These are phyloP conservation scores for Irpex rosettiformis DNA, from an alignment of 1,284 basidiomycete species.

Conservation along the genomic window DNA sequence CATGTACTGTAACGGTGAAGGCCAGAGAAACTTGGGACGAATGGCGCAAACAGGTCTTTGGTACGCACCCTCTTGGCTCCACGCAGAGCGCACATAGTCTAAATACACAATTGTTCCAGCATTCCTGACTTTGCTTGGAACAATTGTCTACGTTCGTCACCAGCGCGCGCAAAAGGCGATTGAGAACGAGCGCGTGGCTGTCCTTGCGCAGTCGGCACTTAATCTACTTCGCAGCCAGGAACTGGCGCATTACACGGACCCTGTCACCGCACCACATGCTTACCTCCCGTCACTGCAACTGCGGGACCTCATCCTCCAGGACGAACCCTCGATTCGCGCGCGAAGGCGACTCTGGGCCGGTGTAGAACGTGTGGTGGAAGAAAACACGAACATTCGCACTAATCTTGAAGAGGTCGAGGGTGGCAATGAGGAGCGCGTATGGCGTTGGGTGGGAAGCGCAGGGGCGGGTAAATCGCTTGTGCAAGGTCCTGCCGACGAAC, in stretches of 20 bases:
- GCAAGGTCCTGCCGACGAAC: constrained; percentile 16
- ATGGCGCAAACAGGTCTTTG: constrained; percentile 67
- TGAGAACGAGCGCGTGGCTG: constrained; percentile 72
- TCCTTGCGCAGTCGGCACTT: constrained; percentile 78
- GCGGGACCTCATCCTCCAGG: constrained; percentile 84
- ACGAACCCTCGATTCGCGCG: constrained; percentile 69
- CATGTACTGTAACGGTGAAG: constrained; percentile 71
- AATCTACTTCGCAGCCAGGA: constrained; percentile 86
- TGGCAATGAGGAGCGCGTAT: constrained; percentile 84
- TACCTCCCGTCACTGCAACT: constrained; percentile 89
- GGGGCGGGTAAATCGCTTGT: constrained; percentile 32
- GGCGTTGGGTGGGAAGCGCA: constrained; percentile 73
- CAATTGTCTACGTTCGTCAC: constrained; percentile 27
- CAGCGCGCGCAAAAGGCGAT: constrained; percentile 48
- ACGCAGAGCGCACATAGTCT: constrained; percentile 3
- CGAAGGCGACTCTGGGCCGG: constrained; percentile 80
- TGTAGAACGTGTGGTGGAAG: constrained; percentile 88
- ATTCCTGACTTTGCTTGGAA: constrained; percentile 24
- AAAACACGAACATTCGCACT: constrained; percentile 90
- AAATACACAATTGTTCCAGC: constrained; percentile 7
- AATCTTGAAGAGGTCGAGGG: constrained; percentile 86
- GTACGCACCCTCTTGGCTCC: constrained; percentile 40
- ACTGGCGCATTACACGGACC: constrained; percentile 81
- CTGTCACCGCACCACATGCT: constrained; percentile 71
- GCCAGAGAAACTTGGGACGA: constrained; percentile 61